These are phyloP conservation scores for Telopea speciosissima DNA, from an alignment of 177 flowering plant species.

Conservation along the genomic window DNA sequence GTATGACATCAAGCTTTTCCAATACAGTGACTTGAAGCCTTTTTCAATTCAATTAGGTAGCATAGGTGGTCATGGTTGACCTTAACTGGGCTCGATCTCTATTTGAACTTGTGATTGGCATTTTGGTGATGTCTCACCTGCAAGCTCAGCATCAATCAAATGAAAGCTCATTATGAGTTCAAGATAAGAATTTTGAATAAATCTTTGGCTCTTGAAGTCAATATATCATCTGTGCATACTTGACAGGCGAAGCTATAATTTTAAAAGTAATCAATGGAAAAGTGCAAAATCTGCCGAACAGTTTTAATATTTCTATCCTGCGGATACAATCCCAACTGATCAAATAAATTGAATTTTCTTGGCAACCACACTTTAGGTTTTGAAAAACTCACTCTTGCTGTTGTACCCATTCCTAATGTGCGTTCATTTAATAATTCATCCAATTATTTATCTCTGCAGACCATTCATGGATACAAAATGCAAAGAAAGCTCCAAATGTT, in stretches of 20 bases:
- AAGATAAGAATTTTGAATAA: too few relatives aligned
- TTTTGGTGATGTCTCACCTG: neutral
- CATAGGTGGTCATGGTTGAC: neutral
- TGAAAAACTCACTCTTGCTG: neutral
- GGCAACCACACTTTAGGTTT: neutral
- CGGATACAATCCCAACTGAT: neutral
- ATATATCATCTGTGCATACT: neutral
- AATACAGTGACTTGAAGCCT: too few relatives aligned
- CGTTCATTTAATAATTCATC: too few relatives aligned
- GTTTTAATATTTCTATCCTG: neutral
- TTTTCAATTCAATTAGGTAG: too few relatives aligned
- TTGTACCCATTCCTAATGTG: neutral
- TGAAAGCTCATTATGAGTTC: neutral
- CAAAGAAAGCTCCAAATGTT: constrained; percentile 89
- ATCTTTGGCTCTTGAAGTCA: too few relatives aligned
- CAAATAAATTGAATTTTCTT: neutral
- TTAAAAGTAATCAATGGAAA: neutral
- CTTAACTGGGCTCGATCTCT: neutral
- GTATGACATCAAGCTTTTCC: neutral
- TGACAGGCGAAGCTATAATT: too few relatives aligned
- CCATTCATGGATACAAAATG: constrained; percentile 89
- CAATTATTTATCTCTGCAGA: constrained; percentile 32
- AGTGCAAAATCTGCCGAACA: neutral
- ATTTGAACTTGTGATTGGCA: neutral
- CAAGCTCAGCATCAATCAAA: neutral